These are phyloP conservation scores for Cucurbita maxima DNA, from an alignment of 306 rosid genomes.

Conservation along the genomic window DNA sequence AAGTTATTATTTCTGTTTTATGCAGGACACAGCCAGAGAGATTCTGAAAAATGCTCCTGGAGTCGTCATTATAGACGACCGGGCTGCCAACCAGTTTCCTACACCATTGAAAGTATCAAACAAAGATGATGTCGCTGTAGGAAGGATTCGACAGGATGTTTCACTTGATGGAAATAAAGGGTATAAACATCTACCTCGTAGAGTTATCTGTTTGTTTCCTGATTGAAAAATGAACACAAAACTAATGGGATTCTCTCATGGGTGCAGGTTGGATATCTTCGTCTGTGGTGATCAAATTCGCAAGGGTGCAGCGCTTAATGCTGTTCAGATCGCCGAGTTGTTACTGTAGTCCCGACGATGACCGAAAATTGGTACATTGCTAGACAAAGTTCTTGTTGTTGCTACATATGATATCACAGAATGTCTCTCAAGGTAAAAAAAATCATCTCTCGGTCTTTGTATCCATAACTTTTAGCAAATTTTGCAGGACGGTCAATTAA, in stretches of 20 bases:
- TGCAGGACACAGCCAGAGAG: constrained; percentile 61
- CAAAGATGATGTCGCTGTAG: constrained; percentile 86
- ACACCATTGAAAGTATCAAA: constrained; percentile 91
- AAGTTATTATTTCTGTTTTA: not conserved
- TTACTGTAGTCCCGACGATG: constrained; percentile 22
- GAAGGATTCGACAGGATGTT: constrained; percentile 76
- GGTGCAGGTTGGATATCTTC: constrained; percentile 74
- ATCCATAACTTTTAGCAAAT: not conserved
- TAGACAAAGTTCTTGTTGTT: not conserved
- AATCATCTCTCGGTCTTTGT: not conserved
- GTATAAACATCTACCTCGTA: constrained; percentile 14
- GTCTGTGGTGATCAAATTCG: constrained; percentile 98
- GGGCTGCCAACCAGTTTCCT: constrained; percentile 68
- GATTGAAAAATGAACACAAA: not conserved
- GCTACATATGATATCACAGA: not conserved
- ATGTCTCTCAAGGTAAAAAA: not conserved
- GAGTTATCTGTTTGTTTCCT: not conserved
- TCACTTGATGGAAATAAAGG: constrained; percentile 82
- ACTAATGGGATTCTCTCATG: not conserved
- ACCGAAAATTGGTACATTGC: not conserved
- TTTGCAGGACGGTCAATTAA: not conserved
- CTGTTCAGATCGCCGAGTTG: constrained; percentile 95
- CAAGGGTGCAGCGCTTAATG: constrained; percentile 96
- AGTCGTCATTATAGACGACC: constrained; percentile 71
- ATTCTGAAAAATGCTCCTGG: constrained; percentile 81